These are phyloP conservation scores for Scheffersomyces lignosus DNA, from an alignment of 805 yeast genomes.

Conservation along the genomic window DNA sequence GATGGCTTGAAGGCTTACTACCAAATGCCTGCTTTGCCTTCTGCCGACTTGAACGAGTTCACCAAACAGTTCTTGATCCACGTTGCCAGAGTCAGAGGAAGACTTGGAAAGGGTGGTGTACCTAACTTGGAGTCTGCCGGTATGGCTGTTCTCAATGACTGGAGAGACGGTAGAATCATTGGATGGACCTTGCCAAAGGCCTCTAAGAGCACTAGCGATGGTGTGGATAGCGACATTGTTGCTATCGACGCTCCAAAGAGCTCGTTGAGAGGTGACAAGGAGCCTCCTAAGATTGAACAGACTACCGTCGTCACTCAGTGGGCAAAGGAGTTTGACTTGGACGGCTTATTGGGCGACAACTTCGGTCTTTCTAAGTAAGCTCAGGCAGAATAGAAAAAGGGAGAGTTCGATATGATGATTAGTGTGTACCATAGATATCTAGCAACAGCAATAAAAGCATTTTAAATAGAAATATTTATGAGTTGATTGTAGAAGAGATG, in stretches of 20 bases:
- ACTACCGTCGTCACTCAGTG: slow-evolving; percentile 84
- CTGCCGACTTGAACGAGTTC: slow-evolving; percentile 69
- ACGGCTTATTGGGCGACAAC: slow-evolving; percentile 62
- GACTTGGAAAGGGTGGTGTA: slow-evolving; percentile 89
- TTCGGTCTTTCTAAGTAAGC: slow-evolving; percentile 29
- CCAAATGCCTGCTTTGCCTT: slow-evolving; percentile 77
- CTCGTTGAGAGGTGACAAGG: slow-evolving; percentile 41
- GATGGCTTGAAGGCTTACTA: slow-evolving; percentile 72
- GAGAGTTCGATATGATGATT: not conserved
- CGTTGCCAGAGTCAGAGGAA: slow-evolving; percentile 88
- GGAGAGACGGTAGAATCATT: slow-evolving; percentile 94
- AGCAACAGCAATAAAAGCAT: no score
- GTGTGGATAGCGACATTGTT: slow-evolving; percentile 18
- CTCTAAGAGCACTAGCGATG: slow-evolving; percentile 41
- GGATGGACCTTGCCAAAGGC: slow-evolving; percentile 84
- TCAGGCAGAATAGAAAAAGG: not conserved
- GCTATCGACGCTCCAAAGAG: slow-evolving; percentile 36
- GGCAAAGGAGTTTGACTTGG: slow-evolving; percentile 94
- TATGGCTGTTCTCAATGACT: slow-evolving; percentile 77
- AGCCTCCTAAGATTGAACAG: slow-evolving; percentile 55
- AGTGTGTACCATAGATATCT: no score
- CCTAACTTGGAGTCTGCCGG: slow-evolving; percentile 90
- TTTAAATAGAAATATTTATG: no score
- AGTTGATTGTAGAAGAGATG: no score
- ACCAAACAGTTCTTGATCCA: slow-evolving; percentile 87